phyloP scores from a whole-genome alignment of 169 alveolate genomes.

The Cryptosporidium xiaoi region DNA sequence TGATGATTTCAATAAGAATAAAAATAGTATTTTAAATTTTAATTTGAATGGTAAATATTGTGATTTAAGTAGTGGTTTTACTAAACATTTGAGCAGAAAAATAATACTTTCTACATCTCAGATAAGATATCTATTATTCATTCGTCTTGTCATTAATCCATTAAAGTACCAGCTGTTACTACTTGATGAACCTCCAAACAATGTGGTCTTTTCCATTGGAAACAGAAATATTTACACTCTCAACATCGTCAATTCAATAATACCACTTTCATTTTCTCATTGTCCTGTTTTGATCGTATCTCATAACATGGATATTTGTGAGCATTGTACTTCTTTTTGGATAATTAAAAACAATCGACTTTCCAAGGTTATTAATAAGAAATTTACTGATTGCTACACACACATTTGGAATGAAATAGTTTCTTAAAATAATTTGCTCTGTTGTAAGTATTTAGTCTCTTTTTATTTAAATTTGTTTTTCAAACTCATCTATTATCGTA shows the following conservation, averaged over 20 bases:
- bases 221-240: not conserved
- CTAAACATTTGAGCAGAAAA: not conserved
- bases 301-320: constrained; percentile 10
- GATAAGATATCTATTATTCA: constrained; percentile 81
- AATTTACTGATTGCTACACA: not conserved
- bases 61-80: not conserved
- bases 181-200: constrained; percentile 85
- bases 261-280: constrained; percentile 7
- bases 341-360: constrained; percentile 27
- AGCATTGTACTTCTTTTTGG: constrained; percentile 35
- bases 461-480: too few relatives aligned
- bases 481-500: too few relatives aligned
- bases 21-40: too few relatives aligned
- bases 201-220: not conserved
- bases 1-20: too few relatives aligned
- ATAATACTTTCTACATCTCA: constrained; percentile 75
- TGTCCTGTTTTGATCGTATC: constrained; percentile 54
- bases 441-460: too few relatives aligned
- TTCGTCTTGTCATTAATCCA: constrained; percentile 79
- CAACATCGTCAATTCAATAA: not conserved
- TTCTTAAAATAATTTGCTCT: too few relatives aligned
- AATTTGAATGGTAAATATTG: too few relatives aligned
- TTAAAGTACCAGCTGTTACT: constrained; percentile 78
- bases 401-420: constrained; percentile 15
- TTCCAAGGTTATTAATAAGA: constrained; percentile 15